Base-by-base conservation (phyloP, 1,284 basidiomycete species). In the Ceratobasidium sp. region DNA sequence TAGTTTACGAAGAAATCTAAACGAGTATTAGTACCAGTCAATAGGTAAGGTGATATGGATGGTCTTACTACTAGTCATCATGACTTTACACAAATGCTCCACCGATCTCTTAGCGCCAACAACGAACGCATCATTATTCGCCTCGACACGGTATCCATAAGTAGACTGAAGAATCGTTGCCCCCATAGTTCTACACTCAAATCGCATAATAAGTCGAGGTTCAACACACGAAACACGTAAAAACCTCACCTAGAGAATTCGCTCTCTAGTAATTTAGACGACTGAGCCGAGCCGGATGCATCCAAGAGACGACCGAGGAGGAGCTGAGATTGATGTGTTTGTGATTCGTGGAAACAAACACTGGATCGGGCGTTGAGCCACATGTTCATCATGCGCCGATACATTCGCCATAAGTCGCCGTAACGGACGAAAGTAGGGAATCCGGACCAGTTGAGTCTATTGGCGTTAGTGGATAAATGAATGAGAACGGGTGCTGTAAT, bases 311-410 rank as follows among this genome's bases (percentile, higher is more conserved):
- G 36, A 29, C n/a, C 44, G 11, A 71, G 27, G 9, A 71, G 44
- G 29, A 31, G n/a, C 5, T 54, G 53, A n/a, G 66, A 27, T 48
- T 71, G 66, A 4, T 48, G 31, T 33, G 48, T 44, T 31, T 71
- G 66, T 3, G 36, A 44, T 1, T 59, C 22, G n/a, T 71, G 54
- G 27, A 57, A 71, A 15, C 33, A 19, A 24, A 17, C 22, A 27
- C 33, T 44, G 11, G 66, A 29, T 3, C 54, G 29, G 3, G 41
- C 41, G 44, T 71, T 71, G n/a, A 71, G 17, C 66, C 66, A 71
- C 17, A 47, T 59, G 27, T 59, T 57, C 54, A 71, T 71, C 66
- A 71, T 71, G 4, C 66, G 65, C 2, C 66, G 66, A 29, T 57
- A 27, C 11, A 27, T 11, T 7, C 66, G 66, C 66, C 66, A 71